Base-by-base conservation (phyloP, 169 alveolate species). In the Eimeria acervulina region DNA sequence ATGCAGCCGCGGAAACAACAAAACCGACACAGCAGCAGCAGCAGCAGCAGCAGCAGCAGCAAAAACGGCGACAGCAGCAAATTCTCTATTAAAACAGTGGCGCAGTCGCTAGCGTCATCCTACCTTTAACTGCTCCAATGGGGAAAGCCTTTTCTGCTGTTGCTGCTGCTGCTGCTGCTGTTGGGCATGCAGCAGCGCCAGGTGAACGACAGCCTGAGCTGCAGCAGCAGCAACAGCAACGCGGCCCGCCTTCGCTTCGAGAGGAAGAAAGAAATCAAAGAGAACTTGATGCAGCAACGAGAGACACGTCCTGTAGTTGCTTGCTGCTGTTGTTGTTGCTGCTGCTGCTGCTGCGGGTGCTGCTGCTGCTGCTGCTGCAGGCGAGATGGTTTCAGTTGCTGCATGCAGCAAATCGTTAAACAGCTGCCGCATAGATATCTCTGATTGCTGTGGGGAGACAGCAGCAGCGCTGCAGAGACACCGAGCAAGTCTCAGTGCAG, bases 121-220 rank as follows among this genome's bases (percentile, higher is more conserved):
- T 72, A 72, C 83, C 83, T 72, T 72, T 17, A 72, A 36, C 83
- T 72, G 47, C 47, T 72, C 83, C 31, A 72, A 10, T 7, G 51
- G 51, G 44, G 44, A 0, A 5, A 17, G 6, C 47, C n/a, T 2
- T 33, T 15, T 63, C 88, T 78, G 89, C 89, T 83, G 92, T 33
- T 83, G 76, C 36, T 83, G 91, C 72, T 83, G 91, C 76, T 31
- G 91, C 51, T 83, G 91, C 91, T 83, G 92, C 61, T 83, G 92
- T 52, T 51, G 78, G 28, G 47, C 76, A 84, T 55, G 78, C 78
- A 84, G 92, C 76, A 84, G 92, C 28, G 92, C 92, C 33, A 84
- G 28, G 33, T 84, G 92, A 1, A 55, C 92, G 78, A 84, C 42
- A n/a, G 78, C 76, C 92, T 84, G 92, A 5, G 52, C 44, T n/a